Evolutionary conservation across 345 rosid genomes (phyloP).

Genomic region (Eucalyptus shirleyi): DNA sequence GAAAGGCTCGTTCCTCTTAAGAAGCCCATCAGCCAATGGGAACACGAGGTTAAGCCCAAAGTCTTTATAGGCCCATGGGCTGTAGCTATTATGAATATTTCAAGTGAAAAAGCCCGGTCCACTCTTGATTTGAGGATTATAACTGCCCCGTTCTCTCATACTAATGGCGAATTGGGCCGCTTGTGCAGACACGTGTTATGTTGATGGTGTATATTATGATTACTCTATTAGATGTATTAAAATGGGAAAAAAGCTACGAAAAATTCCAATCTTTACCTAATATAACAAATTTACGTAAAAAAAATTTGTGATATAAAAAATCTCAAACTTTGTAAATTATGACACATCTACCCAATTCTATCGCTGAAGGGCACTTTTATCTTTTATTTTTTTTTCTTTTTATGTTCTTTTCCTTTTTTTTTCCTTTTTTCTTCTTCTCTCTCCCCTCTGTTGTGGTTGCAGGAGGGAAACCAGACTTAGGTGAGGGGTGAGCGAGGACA

Average conservation of each 20-base stretch:
- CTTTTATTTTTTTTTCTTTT: fast-evolving
- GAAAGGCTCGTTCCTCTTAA: neutral
- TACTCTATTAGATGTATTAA: neutral
- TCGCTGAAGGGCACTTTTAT: fast-evolving
- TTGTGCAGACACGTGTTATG: neutral
- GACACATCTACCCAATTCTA: too few species aligned
- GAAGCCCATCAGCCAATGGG: neutral
- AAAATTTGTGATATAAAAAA: too few species aligned
- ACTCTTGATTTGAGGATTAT: neutral
- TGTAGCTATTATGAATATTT: neutral
- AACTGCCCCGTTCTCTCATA: neutral
- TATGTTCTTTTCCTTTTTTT: too few species aligned
- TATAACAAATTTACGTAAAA: too few species aligned
- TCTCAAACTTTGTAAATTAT: too few species aligned
- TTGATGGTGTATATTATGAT: neutral
- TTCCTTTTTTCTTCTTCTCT: too few species aligned
- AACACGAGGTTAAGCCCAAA: neutral
- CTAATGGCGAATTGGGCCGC: neutral
- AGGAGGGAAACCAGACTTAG: fast-evolving
- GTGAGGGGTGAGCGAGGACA: too few species aligned
- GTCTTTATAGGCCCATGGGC: neutral
- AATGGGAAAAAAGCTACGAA: neutral
- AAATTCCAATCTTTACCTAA: too few species aligned
- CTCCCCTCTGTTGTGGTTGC: fast-evolving
- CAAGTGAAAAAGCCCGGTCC: neutral